phyloP scores from a whole-genome alignment of 2,329 filamentous ascomycete species.

The Stachybotrys chartarum region DNA sequence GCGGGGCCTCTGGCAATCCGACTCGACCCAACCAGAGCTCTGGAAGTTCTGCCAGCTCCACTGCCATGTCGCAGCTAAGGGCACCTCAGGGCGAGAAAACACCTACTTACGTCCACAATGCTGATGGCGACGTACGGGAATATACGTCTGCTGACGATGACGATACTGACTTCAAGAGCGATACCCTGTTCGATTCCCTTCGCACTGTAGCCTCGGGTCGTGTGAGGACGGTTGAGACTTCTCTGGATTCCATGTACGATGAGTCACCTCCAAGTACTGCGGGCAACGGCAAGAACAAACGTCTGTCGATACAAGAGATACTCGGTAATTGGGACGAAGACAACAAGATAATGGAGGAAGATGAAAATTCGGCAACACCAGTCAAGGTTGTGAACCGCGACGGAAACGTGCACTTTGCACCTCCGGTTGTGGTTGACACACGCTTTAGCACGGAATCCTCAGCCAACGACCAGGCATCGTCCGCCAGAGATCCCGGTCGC shows the following conservation, averaged over 20 bases:
- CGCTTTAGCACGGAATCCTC: constrained; percentile 22
- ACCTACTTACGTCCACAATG: constrained; percentile 48
- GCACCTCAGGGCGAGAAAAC: constrained; percentile 22
- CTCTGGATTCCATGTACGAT: constrained; percentile 74
- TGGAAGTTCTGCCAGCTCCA: constrained; percentile 33
- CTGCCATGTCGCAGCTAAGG: constrained; percentile 30
- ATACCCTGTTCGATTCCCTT: constrained; percentile 70
- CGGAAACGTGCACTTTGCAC: constrained; percentile 8
- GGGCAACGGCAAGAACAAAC: constrained; percentile 44
- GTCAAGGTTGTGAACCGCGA: constrained; percentile 29
- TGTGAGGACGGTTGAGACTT: constrained; percentile 59
- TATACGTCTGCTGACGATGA: constrained; percentile 66
- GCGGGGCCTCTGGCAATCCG: constrained; percentile 27
- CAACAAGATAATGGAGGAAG: constrained; percentile 55
- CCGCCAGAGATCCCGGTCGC: constrained; percentile 36
- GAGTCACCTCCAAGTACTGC: constrained; percentile 61
- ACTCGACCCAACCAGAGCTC: constrained; percentile 34
- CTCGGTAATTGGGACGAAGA: constrained; percentile 48
- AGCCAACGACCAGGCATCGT: constrained; percentile 23
- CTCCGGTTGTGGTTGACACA: constrained; percentile 7
- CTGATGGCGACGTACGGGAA: constrained; percentile 59
- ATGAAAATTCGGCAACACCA: constrained; percentile 49
- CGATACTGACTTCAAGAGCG: constrained; percentile 71
- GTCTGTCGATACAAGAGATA: constrained; percentile 53
- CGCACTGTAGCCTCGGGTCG: constrained; percentile 64